A percentile compares a stretch with the other conserved stretches of the same genome.
phyloP scores from a whole-genome alignment of 2,329 filamentous ascomycete species.

The Aspergillus luchuensis region DNA sequence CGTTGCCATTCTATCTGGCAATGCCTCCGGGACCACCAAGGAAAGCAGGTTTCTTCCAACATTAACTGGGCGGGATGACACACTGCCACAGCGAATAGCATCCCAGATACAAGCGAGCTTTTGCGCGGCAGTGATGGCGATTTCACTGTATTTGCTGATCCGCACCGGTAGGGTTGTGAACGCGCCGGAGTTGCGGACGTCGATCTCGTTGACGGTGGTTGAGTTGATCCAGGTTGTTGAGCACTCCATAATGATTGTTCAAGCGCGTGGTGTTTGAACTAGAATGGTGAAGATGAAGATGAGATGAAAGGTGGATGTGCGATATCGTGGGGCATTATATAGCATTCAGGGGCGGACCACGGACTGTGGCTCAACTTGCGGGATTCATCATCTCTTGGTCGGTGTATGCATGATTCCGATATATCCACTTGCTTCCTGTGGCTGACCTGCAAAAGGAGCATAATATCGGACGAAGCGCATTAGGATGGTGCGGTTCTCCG shows the following conservation, averaged over 20 bases:
- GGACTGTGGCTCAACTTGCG: background rate
- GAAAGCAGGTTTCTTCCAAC: background rate
- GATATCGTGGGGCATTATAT: background rate
- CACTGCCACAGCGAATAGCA: too few species aligned
- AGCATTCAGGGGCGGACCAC: too few species aligned
- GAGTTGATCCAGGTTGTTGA: background rate
- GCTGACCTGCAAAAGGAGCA: background rate
- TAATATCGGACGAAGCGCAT: background rate
- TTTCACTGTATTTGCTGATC: slow-evolving; percentile 1
- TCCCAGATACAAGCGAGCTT: slow-evolving; percentile 1
- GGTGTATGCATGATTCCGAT: background rate
- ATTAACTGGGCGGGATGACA: background rate
- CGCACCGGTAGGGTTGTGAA: slow-evolving; percentile 1
- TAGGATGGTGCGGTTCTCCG: background rate
- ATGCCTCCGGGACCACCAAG: background rate
- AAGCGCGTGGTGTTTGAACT: background rate
- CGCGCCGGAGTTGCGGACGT: background rate
- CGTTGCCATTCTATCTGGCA: slow-evolving; percentile 2
- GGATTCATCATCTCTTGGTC: background rate
- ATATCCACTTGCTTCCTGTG: background rate
- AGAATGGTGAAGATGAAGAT: background rate
- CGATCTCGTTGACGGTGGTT: background rate
- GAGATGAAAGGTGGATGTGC: background rate
- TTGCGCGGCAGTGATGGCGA: background rate
- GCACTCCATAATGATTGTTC: background rate